Conservation (phyloP, 305 asterid species). For the Fraxinus velutina region DNA sequence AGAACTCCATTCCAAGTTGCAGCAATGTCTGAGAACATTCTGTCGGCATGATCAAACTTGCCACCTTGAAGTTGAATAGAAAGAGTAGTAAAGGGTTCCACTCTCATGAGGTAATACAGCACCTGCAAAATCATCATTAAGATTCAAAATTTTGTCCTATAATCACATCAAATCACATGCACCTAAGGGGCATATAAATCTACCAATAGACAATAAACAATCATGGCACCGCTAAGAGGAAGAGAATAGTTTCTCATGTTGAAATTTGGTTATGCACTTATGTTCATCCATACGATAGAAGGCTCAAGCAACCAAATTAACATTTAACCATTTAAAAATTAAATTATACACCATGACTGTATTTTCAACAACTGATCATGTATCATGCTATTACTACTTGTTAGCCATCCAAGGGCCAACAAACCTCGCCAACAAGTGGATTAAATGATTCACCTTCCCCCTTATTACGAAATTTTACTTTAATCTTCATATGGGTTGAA, state of each 20-base stretch:
- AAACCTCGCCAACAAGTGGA: slow-evolving; percentile 8
- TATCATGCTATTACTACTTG: slow-evolving; percentile 22
- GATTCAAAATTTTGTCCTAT: slow-evolving; percentile 7
- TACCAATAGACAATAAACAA: not conserved
- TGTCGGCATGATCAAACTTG: slow-evolving; percentile 96
- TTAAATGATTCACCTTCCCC: not conserved
- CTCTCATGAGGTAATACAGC: slow-evolving; percentile 79
- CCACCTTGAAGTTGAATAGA: slow-evolving; percentile 99
- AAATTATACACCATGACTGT: slow-evolving; percentile 10
- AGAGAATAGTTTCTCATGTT: slow-evolving; percentile 8
- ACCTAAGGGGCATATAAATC: slow-evolving; percentile 10
- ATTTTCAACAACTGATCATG: slow-evolving; percentile 4
- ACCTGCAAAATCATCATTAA: slow-evolving; percentile 51
- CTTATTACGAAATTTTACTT: slow-evolving; percentile 3
- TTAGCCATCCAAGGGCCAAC: slow-evolving; percentile 13
- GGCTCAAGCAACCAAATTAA: slow-evolving; percentile 20
- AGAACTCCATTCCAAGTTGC: slow-evolving; percentile 97
- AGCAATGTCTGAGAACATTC: slow-evolving; percentile 90
- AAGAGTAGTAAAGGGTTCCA: slow-evolving; percentile 96
- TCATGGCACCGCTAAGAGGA: slow-evolving; percentile 12
- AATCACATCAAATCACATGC: slow-evolving; percentile 24
- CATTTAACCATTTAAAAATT: not conserved
- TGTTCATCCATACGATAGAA: slow-evolving; percentile 5
- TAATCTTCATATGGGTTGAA: not conserved
- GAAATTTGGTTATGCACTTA: slow-evolving; percentile 4